Base-by-base conservation (phyloP, 345 rosid species). In the Salix purpurea region DNA sequence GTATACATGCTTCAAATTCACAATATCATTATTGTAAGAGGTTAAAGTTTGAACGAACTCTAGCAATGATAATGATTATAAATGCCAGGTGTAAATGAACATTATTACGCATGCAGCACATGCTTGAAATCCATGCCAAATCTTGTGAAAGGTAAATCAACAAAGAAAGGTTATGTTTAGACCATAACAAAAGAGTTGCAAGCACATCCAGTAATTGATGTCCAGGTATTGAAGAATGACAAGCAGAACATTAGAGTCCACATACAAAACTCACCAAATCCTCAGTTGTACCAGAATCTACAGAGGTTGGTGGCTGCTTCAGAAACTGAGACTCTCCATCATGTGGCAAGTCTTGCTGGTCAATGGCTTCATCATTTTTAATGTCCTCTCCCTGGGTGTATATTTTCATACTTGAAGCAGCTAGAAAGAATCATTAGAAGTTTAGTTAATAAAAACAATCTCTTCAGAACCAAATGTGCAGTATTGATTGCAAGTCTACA, bases 291-390 rank as follows among this genome's bases (percentile, higher is more conserved):
- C 75, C 44, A 44, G 86, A 80, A 80, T 83, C 83, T 14, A 76
- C 18, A 69, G 77, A 67, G 72, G 13, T 32, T 39, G 77, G 73
- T 60, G 82, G 48, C 37, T 72, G 84, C 54, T 67, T 67, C 83
- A 71, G 80, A 79, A 77, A 70, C 58, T 72, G 77, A 74, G 78
- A 64, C 69, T 70, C 76, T 67, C 74, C 81, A 64, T 83, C 84
- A 76, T 40, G 73, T 26, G 44, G 71, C 48, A 68, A 72, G 69
- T 65, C 74, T 76, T 34, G 66, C 12, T 71, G 69, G 48, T 60
- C 65, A 69, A 79, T 34, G 26, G 73, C 78, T 65, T 65, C 74
- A 60, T 77, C 81, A 65, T 72, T 39, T 36, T 60, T 70, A 69
- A 71, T 64, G 44, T 74, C 76, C 58, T 7, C 58, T n/a, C n/a